Evolutionary conservation across 31 red algal species (phyloP).

Genomic region (Odonthalia washingtoniensis): DNA sequence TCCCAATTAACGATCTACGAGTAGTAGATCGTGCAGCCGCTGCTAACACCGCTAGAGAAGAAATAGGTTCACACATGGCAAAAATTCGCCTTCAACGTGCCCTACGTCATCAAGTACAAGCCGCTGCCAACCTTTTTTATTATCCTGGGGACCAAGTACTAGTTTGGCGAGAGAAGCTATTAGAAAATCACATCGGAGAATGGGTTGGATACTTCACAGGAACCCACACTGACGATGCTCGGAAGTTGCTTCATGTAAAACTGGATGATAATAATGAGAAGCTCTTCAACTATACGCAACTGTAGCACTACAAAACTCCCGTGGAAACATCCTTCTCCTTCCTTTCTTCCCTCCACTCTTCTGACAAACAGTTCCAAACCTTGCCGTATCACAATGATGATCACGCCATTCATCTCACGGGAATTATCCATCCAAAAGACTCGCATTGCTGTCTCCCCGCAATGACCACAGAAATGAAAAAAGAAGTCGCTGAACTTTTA

Average conservation of each 20-base stretch:
- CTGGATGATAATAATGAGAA: no score
- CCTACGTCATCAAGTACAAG: neutral
- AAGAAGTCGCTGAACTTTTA: no score
- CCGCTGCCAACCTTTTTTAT: neutral
- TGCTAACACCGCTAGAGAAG: neutral
- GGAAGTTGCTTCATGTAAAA: no score
- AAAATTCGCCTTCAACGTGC: neutral
- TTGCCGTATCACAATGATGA: no score
- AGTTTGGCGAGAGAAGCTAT: neutral
- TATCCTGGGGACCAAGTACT: neutral
- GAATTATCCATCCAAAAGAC: no score
- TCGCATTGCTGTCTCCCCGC: neutral
- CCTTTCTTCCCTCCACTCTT: no score
- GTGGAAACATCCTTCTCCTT: neutral
- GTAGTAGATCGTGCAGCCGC: no score
- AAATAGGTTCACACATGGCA: neutral
- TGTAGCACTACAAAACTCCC: no score
- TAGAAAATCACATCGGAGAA: neutral
- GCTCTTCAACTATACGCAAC: no score
- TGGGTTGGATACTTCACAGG: neutral
- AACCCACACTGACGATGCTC: neutral
- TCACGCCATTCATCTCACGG: no score
- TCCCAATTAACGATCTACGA: no score
- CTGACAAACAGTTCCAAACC: no score
- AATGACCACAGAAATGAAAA: slow-evolving; percentile 24